Evolutionary conservation across 2,329 filamentous ascomycete species (phyloP).

Genomic region (Blumeria graminis): DNA sequence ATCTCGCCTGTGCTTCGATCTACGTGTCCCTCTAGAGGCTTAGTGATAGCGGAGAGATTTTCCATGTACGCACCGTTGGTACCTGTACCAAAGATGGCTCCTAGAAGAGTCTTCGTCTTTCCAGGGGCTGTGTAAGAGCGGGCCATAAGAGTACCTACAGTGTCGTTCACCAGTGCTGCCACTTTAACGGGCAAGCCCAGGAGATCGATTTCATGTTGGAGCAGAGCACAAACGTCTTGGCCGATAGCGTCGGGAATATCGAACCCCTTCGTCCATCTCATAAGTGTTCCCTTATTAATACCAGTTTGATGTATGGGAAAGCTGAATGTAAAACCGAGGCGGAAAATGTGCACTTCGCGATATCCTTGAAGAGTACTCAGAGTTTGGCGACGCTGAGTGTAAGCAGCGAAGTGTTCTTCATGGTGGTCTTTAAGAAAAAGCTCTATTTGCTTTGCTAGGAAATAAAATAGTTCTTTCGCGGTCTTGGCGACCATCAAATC

Average conservation of each 20-base stretch:
- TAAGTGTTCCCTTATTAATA: conserved; percentile 84
- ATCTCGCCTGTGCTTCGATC: conserved; percentile 71
- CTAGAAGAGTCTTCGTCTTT: conserved; percentile 68
- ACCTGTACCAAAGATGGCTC: conserved; percentile 90
- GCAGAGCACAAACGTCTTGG: conserved; percentile 75
- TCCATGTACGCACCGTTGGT: conserved; percentile 97
- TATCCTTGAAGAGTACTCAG: conserved; percentile 32
- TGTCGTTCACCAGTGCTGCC: conserved; percentile 92
- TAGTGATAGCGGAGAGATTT: conserved; percentile 66
- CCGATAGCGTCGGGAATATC: conserved; percentile 87
- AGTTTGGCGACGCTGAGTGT: conserved; percentile 39
- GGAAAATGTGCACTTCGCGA: conserved; percentile 57
- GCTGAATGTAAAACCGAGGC: conserved; percentile 94
- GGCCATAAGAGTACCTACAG: conserved; percentile 92
- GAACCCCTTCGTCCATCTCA: conserved; percentile 97
- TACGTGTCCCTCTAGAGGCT: conserved; percentile 44
- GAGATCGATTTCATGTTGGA: conserved; percentile 74
- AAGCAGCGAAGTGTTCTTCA: conserved; percentile 56
- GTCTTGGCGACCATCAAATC: conserved; percentile 78
- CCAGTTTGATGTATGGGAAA: conserved; percentile 87
- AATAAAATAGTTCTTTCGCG: conserved; percentile 68
- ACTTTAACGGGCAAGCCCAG: conserved; percentile 75
- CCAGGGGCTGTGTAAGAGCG: conserved; percentile 83
- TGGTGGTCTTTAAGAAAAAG: conserved; percentile 71
- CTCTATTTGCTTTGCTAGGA: conserved; percentile 83